Percentiles rank a stretch among this genome's conserved stretches.
These are phyloP conservation scores for Eleusine indica DNA, from an alignment of 176 grass and related monocot genomes.

Conservation along the genomic window DNA sequence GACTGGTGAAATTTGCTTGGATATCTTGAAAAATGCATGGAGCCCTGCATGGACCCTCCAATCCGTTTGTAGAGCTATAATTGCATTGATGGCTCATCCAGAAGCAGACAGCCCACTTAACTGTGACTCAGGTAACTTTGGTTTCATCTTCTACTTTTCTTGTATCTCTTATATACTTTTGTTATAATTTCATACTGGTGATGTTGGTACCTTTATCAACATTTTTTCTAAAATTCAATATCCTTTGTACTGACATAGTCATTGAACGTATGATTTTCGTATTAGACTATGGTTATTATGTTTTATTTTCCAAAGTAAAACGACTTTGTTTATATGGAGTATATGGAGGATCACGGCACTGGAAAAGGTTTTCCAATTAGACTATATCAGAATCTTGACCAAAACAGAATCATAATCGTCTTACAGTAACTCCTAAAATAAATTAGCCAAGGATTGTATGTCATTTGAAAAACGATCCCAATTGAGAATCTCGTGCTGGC, in stretches of 20 bases:
- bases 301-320: not conserved
- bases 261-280: not conserved
- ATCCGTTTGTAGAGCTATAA: slow-evolving; percentile 97
- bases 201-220: not conserved
- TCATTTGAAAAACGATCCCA: not conserved
- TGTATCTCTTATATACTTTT: not conserved
- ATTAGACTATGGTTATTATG: not conserved
- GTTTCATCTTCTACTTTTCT: not conserved
- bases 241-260: not conserved
- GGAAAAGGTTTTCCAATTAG: too few species aligned
- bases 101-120: slow-evolving; percentile 97
- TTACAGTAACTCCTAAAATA: not conserved
- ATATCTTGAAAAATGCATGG: slow-evolving; percentile 99
- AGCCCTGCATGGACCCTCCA: slow-evolving; percentile 98
- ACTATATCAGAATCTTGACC: not conserved
- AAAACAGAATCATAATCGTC: not conserved
- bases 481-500: not conserved
- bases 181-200: not conserved
- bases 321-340: not conserved
- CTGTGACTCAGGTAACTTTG: slow-evolving; percentile 87
- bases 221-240: not conserved
- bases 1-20: slow-evolving; percentile 98
- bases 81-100: slow-evolving; percentile 98
- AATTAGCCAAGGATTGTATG: not conserved
- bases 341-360: too few species aligned